A percentile compares a stretch with the other conserved stretches of the same genome.
These are phyloP conservation scores for Diaporthe citriasiana DNA, from an alignment of 2,329 filamentous ascomycete genomes.

Conservation along the genomic window DNA sequence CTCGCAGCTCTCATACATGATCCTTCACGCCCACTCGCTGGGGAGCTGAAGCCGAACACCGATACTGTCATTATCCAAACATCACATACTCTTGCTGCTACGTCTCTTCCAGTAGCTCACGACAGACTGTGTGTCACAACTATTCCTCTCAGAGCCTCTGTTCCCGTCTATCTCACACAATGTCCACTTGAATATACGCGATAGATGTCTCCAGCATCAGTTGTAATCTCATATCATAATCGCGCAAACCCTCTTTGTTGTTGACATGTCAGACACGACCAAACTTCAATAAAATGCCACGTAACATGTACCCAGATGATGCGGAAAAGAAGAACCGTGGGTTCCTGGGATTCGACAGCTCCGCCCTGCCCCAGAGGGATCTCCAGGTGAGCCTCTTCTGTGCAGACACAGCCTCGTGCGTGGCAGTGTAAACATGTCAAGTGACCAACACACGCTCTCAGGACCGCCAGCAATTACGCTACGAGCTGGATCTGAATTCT, in stretches of 20 bases:
- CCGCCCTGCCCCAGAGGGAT: slow-evolving; percentile 64
- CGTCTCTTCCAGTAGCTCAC: not conserved
- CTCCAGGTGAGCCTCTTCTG: slow-evolving; percentile 57
- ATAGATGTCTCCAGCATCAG: not conserved
- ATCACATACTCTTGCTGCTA: not conserved
- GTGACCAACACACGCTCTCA: slow-evolving; percentile 45
- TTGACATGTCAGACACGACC: not conserved
- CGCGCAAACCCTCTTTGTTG: not conserved
- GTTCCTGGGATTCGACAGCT: slow-evolving; percentile 65
- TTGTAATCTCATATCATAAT: not conserved
- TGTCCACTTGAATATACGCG: not conserved
- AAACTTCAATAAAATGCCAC: slow-evolving; percentile 43
- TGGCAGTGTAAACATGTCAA: slow-evolving; percentile 36
- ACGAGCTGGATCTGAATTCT: slow-evolving; percentile 67
- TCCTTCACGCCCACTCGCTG: not conserved
- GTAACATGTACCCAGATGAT: slow-evolving; percentile 52
- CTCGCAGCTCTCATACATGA: slow-evolving; percentile 30
- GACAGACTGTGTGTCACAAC: not conserved
- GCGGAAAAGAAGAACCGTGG: slow-evolving; percentile 61
- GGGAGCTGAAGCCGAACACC: slow-evolving; percentile 1
- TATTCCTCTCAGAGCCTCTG: not conserved
- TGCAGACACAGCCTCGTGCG: slow-evolving; percentile 9
- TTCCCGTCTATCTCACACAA: not conserved
- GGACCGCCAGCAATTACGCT: slow-evolving; percentile 66
- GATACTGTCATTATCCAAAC: not conserved